Evolutionary conservation across 2,329 filamentous ascomycete genomes (phyloP).

Genomic region (Emergomyces orientalis): DNA sequence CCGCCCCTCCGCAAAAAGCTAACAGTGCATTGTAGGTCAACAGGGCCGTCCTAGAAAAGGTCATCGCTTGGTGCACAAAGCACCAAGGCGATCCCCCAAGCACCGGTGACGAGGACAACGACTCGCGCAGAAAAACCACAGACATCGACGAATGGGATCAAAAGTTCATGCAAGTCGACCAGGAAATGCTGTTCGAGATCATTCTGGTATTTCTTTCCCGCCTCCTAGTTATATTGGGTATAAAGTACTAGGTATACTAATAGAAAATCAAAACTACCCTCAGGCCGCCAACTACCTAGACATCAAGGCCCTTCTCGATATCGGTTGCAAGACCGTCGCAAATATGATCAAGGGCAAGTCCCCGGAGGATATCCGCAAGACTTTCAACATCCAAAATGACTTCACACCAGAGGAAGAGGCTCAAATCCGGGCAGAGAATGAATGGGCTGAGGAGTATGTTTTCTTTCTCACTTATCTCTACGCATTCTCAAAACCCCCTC

Average conservation of each 20-base stretch:
- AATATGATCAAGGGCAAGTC: slow-evolving; percentile 99
- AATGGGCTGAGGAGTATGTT: slow-evolving; percentile 73
- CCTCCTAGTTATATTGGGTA: neutral
- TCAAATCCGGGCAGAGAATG: slow-evolving; percentile 86
- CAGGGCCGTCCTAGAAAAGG: slow-evolving; percentile 86
- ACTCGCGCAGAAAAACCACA: slow-evolving; percentile 94
- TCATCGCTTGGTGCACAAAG: slow-evolving; percentile 95
- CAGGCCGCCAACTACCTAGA: slow-evolving; percentile 97
- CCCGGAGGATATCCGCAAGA: slow-evolving; percentile 97
- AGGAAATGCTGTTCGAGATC: slow-evolving; percentile 99
- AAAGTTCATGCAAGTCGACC: slow-evolving; percentile 99
- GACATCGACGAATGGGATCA: slow-evolving; percentile 99
- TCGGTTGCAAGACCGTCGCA: slow-evolving; percentile 97
- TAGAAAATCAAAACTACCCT: neutral
- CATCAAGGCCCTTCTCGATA: slow-evolving; percentile 94
- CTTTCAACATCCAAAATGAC: slow-evolving; percentile 99
- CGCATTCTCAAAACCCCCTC: neutral
- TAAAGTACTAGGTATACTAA: neutral
- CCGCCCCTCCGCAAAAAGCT: neutral
- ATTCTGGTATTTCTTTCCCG: slow-evolving; percentile 62
- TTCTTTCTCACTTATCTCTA: neutral
- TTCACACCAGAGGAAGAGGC: slow-evolving; percentile 99
- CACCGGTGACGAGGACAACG: slow-evolving; percentile 77
- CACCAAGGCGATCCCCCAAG: slow-evolving; percentile 83
- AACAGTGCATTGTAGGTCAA: slow-evolving; percentile 54